Evolutionary conservation across 495 filamentous ascomycete genomes (phyloP), one percentile per base, ranked within the genome.

Genomic region (Neurospora cerealis): DNA sequence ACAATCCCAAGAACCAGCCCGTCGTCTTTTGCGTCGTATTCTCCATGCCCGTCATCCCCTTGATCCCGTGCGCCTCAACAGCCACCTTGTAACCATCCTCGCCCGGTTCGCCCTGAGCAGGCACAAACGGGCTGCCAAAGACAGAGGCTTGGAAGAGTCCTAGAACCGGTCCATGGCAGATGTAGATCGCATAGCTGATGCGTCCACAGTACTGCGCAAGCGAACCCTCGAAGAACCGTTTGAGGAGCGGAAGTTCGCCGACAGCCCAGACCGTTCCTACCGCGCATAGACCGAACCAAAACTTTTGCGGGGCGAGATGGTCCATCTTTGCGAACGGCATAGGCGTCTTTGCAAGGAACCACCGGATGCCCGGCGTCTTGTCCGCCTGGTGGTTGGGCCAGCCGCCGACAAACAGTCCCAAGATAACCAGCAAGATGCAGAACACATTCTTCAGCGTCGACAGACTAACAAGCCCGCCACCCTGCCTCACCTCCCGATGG

Each of bases 121-220:
- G 73, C 11, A 72, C 54, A 36, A 69, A 72, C 8, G 74, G 38
- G 32, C 54, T 42, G 6, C 82, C 82, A 10, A 89, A 82, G 69
- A 89, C 77, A 0, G 79, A 76, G 70, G 84, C 85, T 41, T 86
- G 85, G 70, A 87, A 81, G 0, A 84, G 81, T 70, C 83, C 83
- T 3, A 89, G 81, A 24, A 89, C 85, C 13, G 87, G 86, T 1
- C 88, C 89, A 71, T 91, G 89, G 37, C 88, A 84, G 72, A 90
- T 87, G 70, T 90, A 91, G 41, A 91, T 84, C 10, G 88, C 85
- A 74, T 85, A 91, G 40, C 87, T 89, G 75, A 90, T 87, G 34
- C 87, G 85, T 46, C 89, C 90, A 17, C 89, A 84, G 76, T 91
- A 91, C 76, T 90, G 89, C 28, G 88, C 88, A 0, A 91, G 66